Percentiles rank a stretch among this genome's conserved stretches.
Conservation (phyloP, 495 filamentous ascomycete species). For the Hypoxylon fragiforme region DNA sequence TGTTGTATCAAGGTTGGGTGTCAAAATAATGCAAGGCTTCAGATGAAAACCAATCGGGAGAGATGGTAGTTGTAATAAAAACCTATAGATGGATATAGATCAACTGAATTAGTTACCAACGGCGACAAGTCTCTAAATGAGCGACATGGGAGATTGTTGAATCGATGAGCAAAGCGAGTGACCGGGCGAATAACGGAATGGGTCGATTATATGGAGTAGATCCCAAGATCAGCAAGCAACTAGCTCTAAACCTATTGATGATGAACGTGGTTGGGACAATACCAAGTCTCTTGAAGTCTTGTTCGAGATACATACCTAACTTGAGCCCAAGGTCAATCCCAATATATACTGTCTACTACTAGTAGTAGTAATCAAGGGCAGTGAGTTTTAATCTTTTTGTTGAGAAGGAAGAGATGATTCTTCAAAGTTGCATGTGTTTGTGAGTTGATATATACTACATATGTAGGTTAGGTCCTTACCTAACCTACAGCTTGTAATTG, state of each 20-base stretch:
- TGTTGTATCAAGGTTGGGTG: slow-evolving; percentile 6
- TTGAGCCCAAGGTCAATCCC: no score
- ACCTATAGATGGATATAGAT: slow-evolving; percentile 17
- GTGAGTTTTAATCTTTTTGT: no score
- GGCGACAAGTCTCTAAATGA: background rate
- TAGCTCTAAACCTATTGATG: slow-evolving; percentile 5
- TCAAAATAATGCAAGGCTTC: slow-evolving; percentile 12
- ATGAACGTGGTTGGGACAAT: background rate
- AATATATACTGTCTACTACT: no score
- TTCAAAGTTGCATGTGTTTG: background rate
- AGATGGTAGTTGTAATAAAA: slow-evolving; percentile 13
- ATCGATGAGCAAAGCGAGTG: slow-evolving; percentile 11
- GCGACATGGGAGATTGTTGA: slow-evolving; percentile 6
- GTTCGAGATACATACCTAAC: no score
- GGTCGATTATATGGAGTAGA: slow-evolving; percentile 17
- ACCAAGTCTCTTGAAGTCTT: background rate
- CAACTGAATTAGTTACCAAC: slow-evolving; percentile 5
- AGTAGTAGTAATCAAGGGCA: no score
- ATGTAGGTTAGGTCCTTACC: slow-evolving; percentile 12
- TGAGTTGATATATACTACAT: background rate
- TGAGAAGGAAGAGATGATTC: no score
- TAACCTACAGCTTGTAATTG: no score
- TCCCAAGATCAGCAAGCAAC: slow-evolving; percentile 18
- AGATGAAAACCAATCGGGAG: slow-evolving; percentile 13
- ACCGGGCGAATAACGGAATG: slow-evolving; percentile 15